Evolutionary conservation across 192 early-diverging fungal species (phyloP).

Genomic region (Helicostylum pulchrum): DNA sequence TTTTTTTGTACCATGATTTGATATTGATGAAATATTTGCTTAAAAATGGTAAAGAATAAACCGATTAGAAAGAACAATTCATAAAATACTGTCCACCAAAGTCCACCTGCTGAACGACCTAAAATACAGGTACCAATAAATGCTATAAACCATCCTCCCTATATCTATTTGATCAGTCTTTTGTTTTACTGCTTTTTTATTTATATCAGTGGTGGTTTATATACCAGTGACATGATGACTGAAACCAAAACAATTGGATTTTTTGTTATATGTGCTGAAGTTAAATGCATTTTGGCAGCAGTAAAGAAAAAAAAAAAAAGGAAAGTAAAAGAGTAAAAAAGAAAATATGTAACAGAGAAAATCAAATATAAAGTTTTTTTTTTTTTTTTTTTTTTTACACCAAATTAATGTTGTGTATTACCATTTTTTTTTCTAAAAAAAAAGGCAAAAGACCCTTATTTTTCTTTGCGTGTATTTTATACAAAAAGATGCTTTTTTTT

Average conservation of each 20-base stretch:
- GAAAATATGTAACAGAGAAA: background rate
- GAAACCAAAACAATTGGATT: constrained; percentile 7
- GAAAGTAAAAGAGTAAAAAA: background rate
- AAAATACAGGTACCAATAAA: constrained; percentile 34
- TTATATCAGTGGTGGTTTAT: background rate
- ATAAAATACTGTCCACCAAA: constrained; percentile 45
- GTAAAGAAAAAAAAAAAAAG: background rate
- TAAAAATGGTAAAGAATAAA: constrained; percentile 26
- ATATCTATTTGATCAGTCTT: background rate
- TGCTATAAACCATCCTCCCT: constrained; percentile 49
- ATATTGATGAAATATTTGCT: constrained; percentile 33
- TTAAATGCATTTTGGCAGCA: background rate
- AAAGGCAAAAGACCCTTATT: too few relatives aligned
- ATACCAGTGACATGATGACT: constrained; percentile 3
- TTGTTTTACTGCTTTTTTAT: background rate
- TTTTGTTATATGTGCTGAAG: constrained; percentile 5
- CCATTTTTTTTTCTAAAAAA: too few relatives aligned
- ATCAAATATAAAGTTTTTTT: background rate
- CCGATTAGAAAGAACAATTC: constrained; percentile 40
- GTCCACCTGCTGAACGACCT: constrained; percentile 1
- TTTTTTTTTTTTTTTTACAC: too few relatives aligned
- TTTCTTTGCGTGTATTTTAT: too few relatives aligned
- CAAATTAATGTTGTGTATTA: too few relatives aligned
- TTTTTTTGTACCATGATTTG: constrained; percentile 34
- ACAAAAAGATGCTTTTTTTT: too few relatives aligned